Base-by-base conservation (phyloP, 1,284 basidiomycete species). In the Somion occarium region DNA sequence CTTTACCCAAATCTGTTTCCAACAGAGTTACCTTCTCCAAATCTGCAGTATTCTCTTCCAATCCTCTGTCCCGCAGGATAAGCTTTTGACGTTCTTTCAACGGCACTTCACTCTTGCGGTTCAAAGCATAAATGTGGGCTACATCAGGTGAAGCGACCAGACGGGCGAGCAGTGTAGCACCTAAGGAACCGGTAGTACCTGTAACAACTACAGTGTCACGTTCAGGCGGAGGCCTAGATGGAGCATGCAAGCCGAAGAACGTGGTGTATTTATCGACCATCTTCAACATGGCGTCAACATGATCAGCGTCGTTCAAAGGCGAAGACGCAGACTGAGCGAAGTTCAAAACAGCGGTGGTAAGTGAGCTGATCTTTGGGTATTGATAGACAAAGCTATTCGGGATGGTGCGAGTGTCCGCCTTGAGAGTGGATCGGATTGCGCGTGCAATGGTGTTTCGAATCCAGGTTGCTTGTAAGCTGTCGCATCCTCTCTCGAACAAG, bases 401-500 rank as follows among this genome's bases (percentile, higher is more conserved):
- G 18, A 57, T 26, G 13, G 38, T 7, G 38, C 52, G 22, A 13
- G 51, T 53, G 27, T 50, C 39, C 20, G 48, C 44, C 4, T 42
- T 39, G 1, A 52, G 39, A 2, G 58, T 45, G 13, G 38, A 22
- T 5, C 59, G 57, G 13, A 70, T 39, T 11, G 62, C 63, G 13
- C 59, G 59, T 2, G 64, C 37, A 7, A 71, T 15, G 1, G 63
- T 55, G 52, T 69, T 69, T 5, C 69, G 60, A 27, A 70, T 67
- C 59, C 60, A 68, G 0, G 64, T 67, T 9, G 66, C 63, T 50
- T 63, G 61, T n/a, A 69, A 52, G 54, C 65, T 74, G 53, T 76
- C 73, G 49, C 70, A 70, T 5, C 73, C 73, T 24, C 63, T 57
- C 19, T 67, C 62, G 57, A 76, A 76, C 4, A 76, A 53, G 50